Base-by-base conservation (phyloP, 192 early-diverging fungal species). In the Helicostylum pulchrum region DNA sequence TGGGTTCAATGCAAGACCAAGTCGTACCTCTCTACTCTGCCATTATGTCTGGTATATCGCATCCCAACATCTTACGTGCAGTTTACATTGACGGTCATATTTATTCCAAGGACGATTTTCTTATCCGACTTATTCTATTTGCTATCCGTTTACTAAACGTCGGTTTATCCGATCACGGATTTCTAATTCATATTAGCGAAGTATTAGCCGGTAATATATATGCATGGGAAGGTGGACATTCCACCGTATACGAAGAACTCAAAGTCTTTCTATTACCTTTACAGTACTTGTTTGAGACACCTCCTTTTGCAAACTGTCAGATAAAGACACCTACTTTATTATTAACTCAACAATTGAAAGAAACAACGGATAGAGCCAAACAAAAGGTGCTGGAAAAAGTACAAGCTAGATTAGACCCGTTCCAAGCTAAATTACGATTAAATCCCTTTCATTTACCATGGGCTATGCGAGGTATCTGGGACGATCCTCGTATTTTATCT, bases 391-490 rank as follows among this genome's bases (percentile, higher is more conserved):
- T 54, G 3, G 26, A 39, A 8, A 45, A 20, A 3, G 53, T 64
- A 21, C 47, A 74, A 30, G 51, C 72, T 23, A 67, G 68, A 9
- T 45, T 84, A 3, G 65, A 85, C 1, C 73, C 75, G 4, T 90
- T 96, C 50, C 68, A 74, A 15, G 92, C 93, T 2, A 82, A 83
- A 26, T 52, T 77, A n/a, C 78, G 80, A 21, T 71, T 91, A 45
- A 98, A 98, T 58, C 93, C 94, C n/a, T 95, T 87, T 67, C 91
- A 84, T 74, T 75, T 98, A 7, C 94, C 96, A 9, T 97, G 94
- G 94, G 92, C 94, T 2, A 59, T 98, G 88, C 91, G 92, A 21
- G 86, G 88, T 14, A 79, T 98, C 14, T 78, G 83, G 64, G 86
- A 88, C 15, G 91, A 94, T 47, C 72, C 85, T 30, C 71, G 68